These are phyloP conservation scores for Gomphus bonarii DNA, from an alignment of 1,284 basidiomycete genomes.

Conservation along the genomic window DNA sequence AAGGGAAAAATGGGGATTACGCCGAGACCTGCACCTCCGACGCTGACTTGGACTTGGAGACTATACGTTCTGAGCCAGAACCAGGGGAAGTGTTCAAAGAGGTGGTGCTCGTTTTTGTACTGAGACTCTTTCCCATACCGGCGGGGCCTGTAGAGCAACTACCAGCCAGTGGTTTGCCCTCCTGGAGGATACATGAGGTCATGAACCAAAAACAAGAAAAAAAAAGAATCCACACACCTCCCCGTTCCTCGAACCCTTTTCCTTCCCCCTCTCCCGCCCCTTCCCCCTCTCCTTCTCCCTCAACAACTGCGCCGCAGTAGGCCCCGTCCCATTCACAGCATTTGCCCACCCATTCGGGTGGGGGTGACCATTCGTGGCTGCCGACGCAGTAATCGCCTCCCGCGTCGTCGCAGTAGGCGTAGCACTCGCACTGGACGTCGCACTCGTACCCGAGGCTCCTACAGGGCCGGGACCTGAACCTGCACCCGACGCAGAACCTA, in stretches of 20 bases:
- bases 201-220: not conserved
- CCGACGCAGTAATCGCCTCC: too few relatives aligned
- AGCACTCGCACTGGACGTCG: too few relatives aligned
- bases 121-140: not conserved
- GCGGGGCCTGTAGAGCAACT: not conserved
- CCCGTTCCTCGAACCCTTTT: not conserved
- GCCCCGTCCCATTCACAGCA: slow-evolving; percentile 3
- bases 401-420: too few relatives aligned
- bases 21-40: not conserved
- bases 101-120: not conserved
- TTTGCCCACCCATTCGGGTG: slow-evolving; percentile 7
- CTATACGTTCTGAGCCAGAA: not conserved
- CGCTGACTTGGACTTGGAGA: not conserved
- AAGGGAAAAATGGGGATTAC: too few relatives aligned
- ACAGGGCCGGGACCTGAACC: too few relatives aligned
- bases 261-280: not conserved
- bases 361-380: not conserved
- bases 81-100: not conserved
- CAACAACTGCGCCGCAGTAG: slow-evolving; percentile 7
- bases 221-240: not conserved
- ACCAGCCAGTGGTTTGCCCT: not conserved
- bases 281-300: not conserved
- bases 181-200: not conserved
- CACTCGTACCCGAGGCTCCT: too few relatives aligned
- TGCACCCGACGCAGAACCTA: too few relatives aligned